Base-by-base conservation (phyloP, 2,329 filamentous ascomycete species). In the Colletotrichum gloeosporioides region DNA sequence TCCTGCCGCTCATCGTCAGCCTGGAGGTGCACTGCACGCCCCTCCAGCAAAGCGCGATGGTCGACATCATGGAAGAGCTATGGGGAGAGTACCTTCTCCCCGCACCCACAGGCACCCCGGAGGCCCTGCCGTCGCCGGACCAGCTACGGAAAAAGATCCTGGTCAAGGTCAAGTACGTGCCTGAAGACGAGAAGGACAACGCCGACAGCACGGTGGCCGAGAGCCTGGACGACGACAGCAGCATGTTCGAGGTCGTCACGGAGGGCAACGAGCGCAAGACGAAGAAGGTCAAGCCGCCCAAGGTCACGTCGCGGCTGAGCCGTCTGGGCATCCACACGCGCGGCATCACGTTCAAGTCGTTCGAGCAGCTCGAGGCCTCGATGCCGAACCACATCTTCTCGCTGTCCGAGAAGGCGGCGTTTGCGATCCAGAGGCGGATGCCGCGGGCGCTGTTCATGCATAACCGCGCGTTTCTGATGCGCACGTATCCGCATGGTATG, bases 1-100 rank as follows among this genome's bases (percentile, higher is more conserved):
- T 96, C 77, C 87, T 98, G 25, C 97, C 97, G 0, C 88, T 99
- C 18, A 96, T 99, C 76, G 94, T 98, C 80, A 98, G 95, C 82
- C 89, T 99, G 36, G 97, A 99, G 84, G 95, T 99, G 0, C 97
- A 99, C 86, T 96, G 95, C 78, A 89, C 89, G 77, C 86, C 92
- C 0, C 90, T 93, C 71, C 97, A 99, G 85, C 97, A 99, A 83
- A 91, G 94, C 78, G 90, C 93, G 73, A 98, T 99, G 95, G 96
- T 98, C 7, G 90, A 94, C 77, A 98, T 99, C 81, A 98, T 99
- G 92, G 90, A 93, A 77, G 92, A 98, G 77, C 92, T 92, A 31
- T 99, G 96, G 95, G 89, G 89, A 18, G 93, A 89, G 1, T 88
- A 93, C 74, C 87, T 99, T 8, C 87, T 98, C 2, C 89, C 93